Conservation (phyloP, 164 flowering plant species). For the Vitis rupestris region DNA sequence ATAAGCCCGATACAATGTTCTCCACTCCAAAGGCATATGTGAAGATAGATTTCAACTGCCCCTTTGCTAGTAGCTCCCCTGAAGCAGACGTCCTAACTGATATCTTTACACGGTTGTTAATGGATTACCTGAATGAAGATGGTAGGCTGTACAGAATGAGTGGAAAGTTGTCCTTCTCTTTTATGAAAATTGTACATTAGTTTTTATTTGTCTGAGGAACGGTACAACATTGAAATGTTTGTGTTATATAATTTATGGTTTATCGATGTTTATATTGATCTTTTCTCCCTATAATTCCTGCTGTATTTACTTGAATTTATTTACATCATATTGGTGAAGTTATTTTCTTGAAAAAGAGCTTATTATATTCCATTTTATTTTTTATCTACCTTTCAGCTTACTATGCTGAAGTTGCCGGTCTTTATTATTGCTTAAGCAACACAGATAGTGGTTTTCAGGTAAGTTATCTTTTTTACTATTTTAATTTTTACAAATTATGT, state of each 20-base stretch:
- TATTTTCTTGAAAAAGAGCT: background rate
- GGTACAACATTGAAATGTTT: too few species aligned
- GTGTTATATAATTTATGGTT: background rate
- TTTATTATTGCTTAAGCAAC: conserved; percentile 56
- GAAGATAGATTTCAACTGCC: conserved; percentile 82
- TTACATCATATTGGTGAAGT: background rate
- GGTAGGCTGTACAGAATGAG: conserved; percentile 46
- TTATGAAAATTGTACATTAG: too few species aligned
- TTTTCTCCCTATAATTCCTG: background rate
- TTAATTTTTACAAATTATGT: background rate
- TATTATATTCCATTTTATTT: background rate
- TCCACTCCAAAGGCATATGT: conserved; percentile 81
- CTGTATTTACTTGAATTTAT: too few species aligned
- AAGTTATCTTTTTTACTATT: background rate
- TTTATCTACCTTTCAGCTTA: conserved; percentile 63
- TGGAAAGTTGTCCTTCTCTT: too few species aligned
- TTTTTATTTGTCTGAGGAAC: too few species aligned
- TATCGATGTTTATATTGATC: too few species aligned
- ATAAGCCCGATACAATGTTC: conserved; percentile 84
- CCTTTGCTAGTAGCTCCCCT: conserved; percentile 68
- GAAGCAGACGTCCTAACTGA: conserved; percentile 77
- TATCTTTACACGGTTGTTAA: conserved; percentile 68
- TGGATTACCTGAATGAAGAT: conserved; percentile 97
- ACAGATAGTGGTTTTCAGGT: conserved; percentile 87
- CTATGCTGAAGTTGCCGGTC: conserved; percentile 96